These are phyloP conservation scores for Zygosaccharomyces pseudorouxii DNA, from an alignment of 805 yeast genomes.

Conservation along the genomic window DNA sequence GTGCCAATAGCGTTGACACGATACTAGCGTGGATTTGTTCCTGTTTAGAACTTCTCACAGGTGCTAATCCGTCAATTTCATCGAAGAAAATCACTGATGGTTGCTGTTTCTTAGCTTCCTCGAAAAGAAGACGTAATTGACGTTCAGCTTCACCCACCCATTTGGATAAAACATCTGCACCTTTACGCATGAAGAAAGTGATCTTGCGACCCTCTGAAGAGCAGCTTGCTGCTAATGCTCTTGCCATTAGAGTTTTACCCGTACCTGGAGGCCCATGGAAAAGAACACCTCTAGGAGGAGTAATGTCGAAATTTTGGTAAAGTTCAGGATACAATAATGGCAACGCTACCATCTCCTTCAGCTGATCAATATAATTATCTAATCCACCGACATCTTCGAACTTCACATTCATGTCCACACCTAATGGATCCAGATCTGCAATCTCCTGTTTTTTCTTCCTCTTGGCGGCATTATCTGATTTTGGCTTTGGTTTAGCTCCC, in stretches of 20 bases:
- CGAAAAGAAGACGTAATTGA: constrained; percentile 82
- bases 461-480: constrained; percentile 34
- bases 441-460: constrained; percentile 44
- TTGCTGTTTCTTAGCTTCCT: constrained; percentile 93
- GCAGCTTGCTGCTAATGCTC: constrained; percentile 94
- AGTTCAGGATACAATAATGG: constrained; percentile 92
- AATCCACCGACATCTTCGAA: constrained; percentile 87
- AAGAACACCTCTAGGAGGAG: constrained; percentile 95
- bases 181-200: constrained; percentile 96
- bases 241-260: constrained; percentile 96
- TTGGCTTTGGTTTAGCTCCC: constrained; percentile 38
- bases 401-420: constrained; percentile 80
- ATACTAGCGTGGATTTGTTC: constrained; percentile 98
- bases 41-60: constrained; percentile 94
- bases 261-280: constrained; percentile 99
- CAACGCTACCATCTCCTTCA: constrained; percentile 94
- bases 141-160: constrained; percentile 99
- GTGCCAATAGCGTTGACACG: constrained; percentile 87
- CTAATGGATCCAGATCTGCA: constrained; percentile 92
- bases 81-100: constrained; percentile 96
- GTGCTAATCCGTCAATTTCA: constrained; percentile 97
- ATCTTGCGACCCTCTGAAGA: constrained; percentile 80
- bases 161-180: constrained; percentile 93
- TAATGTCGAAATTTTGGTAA: constrained; percentile 80
- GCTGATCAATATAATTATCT: constrained; percentile 81